These are phyloP conservation scores for Saccharum hybrid DNA, from an alignment of 202 grass and related monocot species.

Conservation along the genomic window DNA sequence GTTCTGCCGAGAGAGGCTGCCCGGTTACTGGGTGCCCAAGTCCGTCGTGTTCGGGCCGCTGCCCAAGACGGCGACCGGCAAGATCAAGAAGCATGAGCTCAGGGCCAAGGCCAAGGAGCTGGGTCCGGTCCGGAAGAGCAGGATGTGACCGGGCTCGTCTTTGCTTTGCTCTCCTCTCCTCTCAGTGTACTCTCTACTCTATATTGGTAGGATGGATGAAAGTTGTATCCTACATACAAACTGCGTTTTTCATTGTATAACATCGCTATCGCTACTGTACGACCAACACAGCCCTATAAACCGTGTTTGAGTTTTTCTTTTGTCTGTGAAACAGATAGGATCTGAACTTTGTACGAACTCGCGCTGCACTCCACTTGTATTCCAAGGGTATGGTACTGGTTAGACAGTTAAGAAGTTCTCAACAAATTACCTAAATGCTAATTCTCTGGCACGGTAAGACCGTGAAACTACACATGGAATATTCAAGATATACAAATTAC, in stretches of 20 bases:
- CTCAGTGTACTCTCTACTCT: background rate
- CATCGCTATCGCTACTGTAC: background rate
- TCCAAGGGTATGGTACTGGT: background rate
- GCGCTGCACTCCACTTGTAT: background rate
- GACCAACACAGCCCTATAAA: background rate
- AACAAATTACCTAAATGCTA: background rate
- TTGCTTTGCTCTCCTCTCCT: constrained; percentile 17
- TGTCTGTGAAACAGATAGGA: background rate
- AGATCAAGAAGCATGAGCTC: constrained; percentile 96
- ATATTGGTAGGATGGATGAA: background rate
- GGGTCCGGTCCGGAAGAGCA: constrained; percentile 79
- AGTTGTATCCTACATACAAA: constrained; percentile 9
- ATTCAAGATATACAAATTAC: background rate
- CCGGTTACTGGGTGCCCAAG: constrained; percentile 94
- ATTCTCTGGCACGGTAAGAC: background rate
- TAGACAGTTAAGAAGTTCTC: background rate
- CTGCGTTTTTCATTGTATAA: constrained; percentile 2
- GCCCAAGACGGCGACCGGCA: constrained; percentile 92
- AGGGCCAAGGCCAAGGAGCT: constrained; percentile 77
- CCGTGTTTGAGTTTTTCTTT: background rate
- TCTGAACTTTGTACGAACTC: background rate
- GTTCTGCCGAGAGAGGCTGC: constrained; percentile 79
- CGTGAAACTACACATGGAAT: background rate
- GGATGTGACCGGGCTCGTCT: constrained; percentile 57
- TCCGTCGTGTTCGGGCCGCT: constrained; percentile 86